Base-by-base conservation (phyloP, 1,284 basidiomycete genomes). In the Apiotrichum mycotoxinovorans region DNA sequence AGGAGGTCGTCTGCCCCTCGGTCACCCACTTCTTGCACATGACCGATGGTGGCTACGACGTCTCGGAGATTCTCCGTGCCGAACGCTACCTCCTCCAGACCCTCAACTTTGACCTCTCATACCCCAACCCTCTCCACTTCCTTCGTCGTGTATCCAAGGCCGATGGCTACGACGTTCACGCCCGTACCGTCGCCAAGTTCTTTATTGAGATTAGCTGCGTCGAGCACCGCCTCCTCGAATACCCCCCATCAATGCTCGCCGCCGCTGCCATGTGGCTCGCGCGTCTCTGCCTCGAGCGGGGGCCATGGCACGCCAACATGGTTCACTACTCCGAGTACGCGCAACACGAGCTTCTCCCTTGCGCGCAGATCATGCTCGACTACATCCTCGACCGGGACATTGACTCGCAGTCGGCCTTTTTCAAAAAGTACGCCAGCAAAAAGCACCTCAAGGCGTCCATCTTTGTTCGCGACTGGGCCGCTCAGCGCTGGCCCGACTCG, bases 191-290 rank as follows among this genome's bases (percentile, higher is more conserved):
- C 12, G 93, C 87, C 51, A 98, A 98, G 77, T 97, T 90, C 76
- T 82, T 96, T 47, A 81, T 96, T 67, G 95, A 98, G 80, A 91
- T 98, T 56, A 85, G 85, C 15, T 85, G 87, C 56, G 82, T 98
- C 14, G 93, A 98, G 66, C 88, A 92, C 83, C 81, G 87, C 7
- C 79, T 98, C 61, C 82, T 98, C 60, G 82, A 84, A 15, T 86
- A 85, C 23, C 85, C 88, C 22, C 91, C 95, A 0, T 93, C 90
- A 27, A 75, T 92, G 61, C 80, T 96, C 66, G 92, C 94, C 11
- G 94, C 92, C 5, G 87, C 92, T 4, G 82, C 89, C 0, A 86
- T 93, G 67, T 98, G 92, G 91, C 80, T 97, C n/a, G 90, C 91
- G 0, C 81, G 94, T 33, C 74, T 93, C 50, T 86, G 91, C 23